Percentiles rank a stretch among this genome's conserved stretches.
Conservation (phyloP, 164 flowering plant genomes). For the Kalanchoe fedtschenkoi region DNA sequence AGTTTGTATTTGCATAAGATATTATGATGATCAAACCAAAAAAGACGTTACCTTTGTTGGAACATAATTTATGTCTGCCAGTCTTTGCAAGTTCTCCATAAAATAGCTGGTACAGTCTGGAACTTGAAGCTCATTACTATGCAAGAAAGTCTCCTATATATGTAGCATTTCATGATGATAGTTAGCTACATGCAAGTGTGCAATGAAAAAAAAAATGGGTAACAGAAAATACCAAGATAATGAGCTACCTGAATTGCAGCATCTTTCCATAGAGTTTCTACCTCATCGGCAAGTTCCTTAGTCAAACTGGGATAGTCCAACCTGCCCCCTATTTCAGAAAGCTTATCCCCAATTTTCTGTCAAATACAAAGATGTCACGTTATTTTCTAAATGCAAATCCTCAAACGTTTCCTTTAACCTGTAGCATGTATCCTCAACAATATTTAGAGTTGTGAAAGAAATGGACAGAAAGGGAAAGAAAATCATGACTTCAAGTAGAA, state of each 20-base stretch:
- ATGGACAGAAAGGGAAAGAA: not conserved
- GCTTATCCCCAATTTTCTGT: constrained; percentile 78
- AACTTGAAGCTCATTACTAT: constrained; percentile 86
- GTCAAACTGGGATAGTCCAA: constrained; percentile 73
- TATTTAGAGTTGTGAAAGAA: not conserved
- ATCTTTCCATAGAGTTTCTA: constrained; percentile 83
- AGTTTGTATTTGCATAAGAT: not conserved
- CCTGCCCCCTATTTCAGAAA: constrained; percentile 80
- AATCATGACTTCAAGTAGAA: constrained; percentile 9
- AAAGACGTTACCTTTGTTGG: constrained; percentile 76
- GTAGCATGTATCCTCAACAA: not conserved
- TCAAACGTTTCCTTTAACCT: not conserved
- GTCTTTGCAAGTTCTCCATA: constrained; percentile 79
- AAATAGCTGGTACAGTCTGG: constrained; percentile 88
- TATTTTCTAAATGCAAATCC: not conserved
- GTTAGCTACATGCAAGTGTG: not conserved
- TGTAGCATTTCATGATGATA: not conserved
- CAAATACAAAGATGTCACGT: not conserved
- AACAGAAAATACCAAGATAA: not conserved
- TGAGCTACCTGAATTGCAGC: constrained; percentile 77
- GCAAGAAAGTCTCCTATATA: constrained; percentile 70
- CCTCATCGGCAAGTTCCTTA: constrained; percentile 67
- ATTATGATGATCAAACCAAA: not conserved
- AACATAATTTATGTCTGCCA: constrained; percentile 64
- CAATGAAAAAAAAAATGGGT: not conserved